Conservation (phyloP, 768 basidiomycete genomes). For the Tulasnella calospora region DNA sequence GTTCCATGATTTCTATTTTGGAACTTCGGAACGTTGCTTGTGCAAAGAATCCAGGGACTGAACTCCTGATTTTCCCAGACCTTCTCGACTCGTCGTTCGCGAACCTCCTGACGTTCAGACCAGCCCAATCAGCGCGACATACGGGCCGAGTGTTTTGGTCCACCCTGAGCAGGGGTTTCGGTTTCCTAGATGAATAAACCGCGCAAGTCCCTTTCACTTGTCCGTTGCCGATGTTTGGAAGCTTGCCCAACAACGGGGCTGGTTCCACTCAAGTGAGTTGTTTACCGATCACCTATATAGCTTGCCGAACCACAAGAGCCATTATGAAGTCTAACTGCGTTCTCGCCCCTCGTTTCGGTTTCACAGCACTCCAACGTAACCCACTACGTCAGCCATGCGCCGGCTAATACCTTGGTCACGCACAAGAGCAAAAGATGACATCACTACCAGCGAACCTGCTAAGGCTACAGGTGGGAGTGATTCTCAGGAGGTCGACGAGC, state of each 20-base stretch:
- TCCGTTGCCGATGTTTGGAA: not conserved
- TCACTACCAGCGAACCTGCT: not conserved
- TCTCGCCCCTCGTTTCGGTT: not conserved
- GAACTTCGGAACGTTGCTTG: not conserved
- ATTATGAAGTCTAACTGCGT: not conserved
- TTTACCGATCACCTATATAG: not conserved
- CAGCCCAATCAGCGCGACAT: not conserved
- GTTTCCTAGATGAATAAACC: not conserved
- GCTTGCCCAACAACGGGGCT: not conserved
- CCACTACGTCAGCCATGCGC: not conserved
- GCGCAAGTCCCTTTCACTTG: not conserved
- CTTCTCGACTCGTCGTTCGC: not conserved
- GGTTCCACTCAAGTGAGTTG: not conserved
- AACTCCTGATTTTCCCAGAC: slow-evolving; percentile 1
- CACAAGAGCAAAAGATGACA: not conserved
- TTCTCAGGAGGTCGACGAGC: not conserved
- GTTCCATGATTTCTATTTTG: not conserved
- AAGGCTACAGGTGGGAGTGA: not conserved
- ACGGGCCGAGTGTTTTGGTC: not conserved
- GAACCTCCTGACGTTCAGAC: not conserved
- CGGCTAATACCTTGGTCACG: not conserved
- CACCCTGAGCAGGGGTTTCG: not conserved
- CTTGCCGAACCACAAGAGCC: not conserved
- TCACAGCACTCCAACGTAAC: not conserved
- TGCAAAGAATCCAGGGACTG: not conserved